These are phyloP conservation scores for Fonsecaea multimorphosa DNA, from an alignment of 2,329 filamentous ascomycete genomes.

Conservation along the genomic window DNA sequence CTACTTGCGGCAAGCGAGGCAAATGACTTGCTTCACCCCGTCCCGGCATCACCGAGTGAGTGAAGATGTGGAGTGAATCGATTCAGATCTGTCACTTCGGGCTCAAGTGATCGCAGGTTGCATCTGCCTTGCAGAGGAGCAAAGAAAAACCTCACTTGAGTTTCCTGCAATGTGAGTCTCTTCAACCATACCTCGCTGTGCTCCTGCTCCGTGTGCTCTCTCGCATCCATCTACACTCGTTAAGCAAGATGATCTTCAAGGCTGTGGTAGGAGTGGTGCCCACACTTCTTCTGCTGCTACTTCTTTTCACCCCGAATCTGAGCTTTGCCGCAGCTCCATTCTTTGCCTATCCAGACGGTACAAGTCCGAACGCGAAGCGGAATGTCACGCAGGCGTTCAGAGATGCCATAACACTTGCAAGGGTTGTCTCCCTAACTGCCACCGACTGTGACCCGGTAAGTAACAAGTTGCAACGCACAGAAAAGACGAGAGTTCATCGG, in stretches of 20 bases:
- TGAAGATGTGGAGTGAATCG: not conserved
- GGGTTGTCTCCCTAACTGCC: slow-evolving; percentile 10
- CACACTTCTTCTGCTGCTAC: not conserved
- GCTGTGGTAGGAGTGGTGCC: not conserved
- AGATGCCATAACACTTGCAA: slow-evolving; percentile 23
- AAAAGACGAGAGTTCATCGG: too few species aligned
- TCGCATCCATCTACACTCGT: not conserved
- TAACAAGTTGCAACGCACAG: not conserved
- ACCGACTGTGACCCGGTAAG: slow-evolving; percentile 19
- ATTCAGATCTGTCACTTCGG: not conserved
- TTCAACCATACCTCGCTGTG: not conserved
- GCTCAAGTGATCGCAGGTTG: not conserved
- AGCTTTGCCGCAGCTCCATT: not conserved
- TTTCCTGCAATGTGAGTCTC: not conserved
- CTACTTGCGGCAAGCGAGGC: not conserved
- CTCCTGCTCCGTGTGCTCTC: not conserved
- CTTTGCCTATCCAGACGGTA: not conserved
- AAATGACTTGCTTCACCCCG: not conserved
- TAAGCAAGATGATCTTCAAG: slow-evolving; percentile 1
- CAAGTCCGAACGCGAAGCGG: not conserved
- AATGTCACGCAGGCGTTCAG: slow-evolving; percentile 13
- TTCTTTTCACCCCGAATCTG: slow-evolving; percentile 7
- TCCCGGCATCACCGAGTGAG: not conserved
- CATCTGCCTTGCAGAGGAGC: not conserved
- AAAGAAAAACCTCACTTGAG: not conserved